A percentile compares a stretch with the other conserved stretches of the same genome.
These are phyloP conservation scores for Crithidia expoeki DNA, from an alignment of 208 protist species.

Conservation along the genomic window DNA sequence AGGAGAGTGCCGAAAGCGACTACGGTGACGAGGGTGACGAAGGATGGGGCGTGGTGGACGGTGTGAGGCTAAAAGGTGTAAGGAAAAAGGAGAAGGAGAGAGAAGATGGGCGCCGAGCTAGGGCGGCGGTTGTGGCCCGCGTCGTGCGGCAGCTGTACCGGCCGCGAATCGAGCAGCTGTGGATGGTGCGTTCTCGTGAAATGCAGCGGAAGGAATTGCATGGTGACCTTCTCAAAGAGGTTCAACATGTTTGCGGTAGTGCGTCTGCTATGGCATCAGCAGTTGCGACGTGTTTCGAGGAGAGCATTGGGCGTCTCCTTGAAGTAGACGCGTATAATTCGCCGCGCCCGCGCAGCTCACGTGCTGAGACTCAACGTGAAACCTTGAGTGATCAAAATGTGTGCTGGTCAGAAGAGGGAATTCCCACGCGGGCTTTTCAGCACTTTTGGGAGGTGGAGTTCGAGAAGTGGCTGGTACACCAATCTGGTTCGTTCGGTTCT, in stretches of 20 bases:
- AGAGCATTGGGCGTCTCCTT: not conserved
- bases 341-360: constrained; percentile 6
- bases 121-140: constrained; percentile 15
- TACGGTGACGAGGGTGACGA: not conserved
- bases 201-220: constrained; percentile 9
- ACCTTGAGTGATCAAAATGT: not conserved
- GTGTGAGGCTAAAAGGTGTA: not conserved
- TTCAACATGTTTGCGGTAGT: no score
- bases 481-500: not conserved
- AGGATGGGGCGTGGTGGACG: no score
- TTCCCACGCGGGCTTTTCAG: constrained; percentile 21
- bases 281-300: no score
- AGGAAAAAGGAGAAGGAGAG: not conserved
- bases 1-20: no score
- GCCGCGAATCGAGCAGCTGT: constrained; percentile 46
- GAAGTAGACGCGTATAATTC: constrained; percentile 1
- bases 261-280: no score
- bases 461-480: constrained; percentile 7
- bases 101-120: not conserved
- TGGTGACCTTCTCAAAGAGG: constrained; percentile 13
- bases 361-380: not conserved
- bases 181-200: constrained; percentile 26
- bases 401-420: constrained; percentile 14
- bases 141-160: constrained; percentile 26
- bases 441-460: constrained; percentile 24